Evolutionary conservation across 305 asterid species (phyloP).

Genomic region (Fraxinus baroniana): DNA sequence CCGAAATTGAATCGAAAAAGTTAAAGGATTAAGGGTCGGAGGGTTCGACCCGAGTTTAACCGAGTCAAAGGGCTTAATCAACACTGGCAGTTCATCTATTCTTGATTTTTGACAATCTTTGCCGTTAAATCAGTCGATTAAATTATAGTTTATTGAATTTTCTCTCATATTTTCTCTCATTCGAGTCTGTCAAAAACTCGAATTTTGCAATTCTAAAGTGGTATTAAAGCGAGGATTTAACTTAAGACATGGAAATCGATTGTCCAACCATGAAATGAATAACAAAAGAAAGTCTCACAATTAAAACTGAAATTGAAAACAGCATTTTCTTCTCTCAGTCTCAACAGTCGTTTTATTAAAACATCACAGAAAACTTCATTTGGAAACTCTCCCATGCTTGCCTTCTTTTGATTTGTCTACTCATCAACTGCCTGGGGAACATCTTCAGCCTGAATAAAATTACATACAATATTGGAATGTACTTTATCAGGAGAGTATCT

Average conservation of each 20-base stretch:
- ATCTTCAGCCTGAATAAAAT: constrained; percentile 36
- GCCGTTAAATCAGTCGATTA: not conserved
- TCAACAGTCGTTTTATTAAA: constrained; percentile 10
- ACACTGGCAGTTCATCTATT: not conserved
- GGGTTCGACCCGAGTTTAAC: not conserved
- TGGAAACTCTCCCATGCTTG: not conserved
- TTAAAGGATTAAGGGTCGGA: not conserved
- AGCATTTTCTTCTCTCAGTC: not conserved
- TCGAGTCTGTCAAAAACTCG: not conserved
- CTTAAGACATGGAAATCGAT: not conserved
- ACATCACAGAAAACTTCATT: not conserved
- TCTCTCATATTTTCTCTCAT: not conserved
- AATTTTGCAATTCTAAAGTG: not conserved
- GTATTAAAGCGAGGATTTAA: not conserved
- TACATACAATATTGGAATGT: not conserved
- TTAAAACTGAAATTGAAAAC: not conserved
- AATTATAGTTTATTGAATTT: not conserved
- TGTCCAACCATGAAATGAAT: not conserved
- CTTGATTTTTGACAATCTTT: not conserved
- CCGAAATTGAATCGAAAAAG: not conserved
- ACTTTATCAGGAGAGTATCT: not conserved
- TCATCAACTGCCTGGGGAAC: constrained; percentile 44
- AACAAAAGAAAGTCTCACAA: not conserved
- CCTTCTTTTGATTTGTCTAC: constrained; percentile 4
- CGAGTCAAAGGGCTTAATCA: not conserved